These are phyloP conservation scores for Pleurotus citrinopileatus DNA, from an alignment of 768 basidiomycete genomes.

Conservation along the genomic window DNA sequence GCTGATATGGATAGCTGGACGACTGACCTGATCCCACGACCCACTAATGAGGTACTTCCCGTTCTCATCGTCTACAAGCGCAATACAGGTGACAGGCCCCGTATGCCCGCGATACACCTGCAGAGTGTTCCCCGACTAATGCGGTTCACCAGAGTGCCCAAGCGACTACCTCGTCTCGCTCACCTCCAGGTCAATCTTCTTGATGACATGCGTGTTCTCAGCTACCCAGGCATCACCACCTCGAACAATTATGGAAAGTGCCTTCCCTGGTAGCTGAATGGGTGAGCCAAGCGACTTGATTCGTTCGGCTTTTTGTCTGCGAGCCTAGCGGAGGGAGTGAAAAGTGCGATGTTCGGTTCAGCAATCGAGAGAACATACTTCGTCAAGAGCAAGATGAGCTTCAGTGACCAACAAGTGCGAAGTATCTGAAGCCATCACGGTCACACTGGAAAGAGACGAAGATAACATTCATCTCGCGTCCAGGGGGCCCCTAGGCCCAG, in stretches of 20 bases:
- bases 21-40: constrained; percentile 85
- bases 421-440: constrained; percentile 19
- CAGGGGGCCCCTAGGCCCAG: too few species aligned
- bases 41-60: constrained; percentile 70
- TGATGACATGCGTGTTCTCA: constrained; percentile 75
- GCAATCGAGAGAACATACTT: constrained; percentile 37
- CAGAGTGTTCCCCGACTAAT: constrained; percentile 76
- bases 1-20: background rate
- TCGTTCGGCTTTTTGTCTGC: constrained; percentile 67
- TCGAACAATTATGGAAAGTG: constrained; percentile 65
- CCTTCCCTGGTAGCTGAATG: constrained; percentile 71
- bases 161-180: background rate
- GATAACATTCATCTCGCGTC: too few species aligned
- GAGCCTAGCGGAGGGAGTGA: constrained; percentile 41
- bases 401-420: constrained; percentile 71
- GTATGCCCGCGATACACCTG: constrained; percentile 81
- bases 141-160: constrained; percentile 6
- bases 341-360: constrained; percentile 12
- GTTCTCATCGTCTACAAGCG: constrained; percentile 49
- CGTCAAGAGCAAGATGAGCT: constrained; percentile 61
- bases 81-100: constrained; percentile 85
- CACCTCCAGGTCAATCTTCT: constrained; percentile 79
- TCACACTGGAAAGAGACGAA: too few species aligned
- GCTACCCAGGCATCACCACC: constrained; percentile 81
- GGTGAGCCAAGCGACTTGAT: constrained; percentile 76